phyloP scores from a whole-genome alignment of 805 yeast genomes.

The Dipodascus geniculatus region DNA sequence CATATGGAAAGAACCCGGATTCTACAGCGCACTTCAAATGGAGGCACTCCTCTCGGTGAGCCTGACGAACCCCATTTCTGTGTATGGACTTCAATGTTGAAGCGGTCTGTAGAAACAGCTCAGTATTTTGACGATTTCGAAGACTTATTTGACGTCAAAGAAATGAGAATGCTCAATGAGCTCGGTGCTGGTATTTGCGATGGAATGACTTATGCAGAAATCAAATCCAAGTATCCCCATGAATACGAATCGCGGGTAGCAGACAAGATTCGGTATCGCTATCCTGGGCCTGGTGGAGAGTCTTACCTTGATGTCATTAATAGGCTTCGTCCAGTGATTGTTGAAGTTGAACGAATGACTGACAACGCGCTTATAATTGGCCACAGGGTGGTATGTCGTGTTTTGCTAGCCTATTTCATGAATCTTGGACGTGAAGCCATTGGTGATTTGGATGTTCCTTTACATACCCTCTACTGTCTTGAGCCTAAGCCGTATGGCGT shows the following conservation, averaged over 20 bases:
- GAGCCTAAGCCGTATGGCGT: slow-evolving; percentile 95
- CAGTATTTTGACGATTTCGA: slow-evolving; percentile 50
- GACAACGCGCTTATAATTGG: slow-evolving; percentile 76
- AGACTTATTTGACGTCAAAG: slow-evolving; percentile 61
- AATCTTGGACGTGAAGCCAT: slow-evolving; percentile 66
- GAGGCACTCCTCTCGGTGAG: slow-evolving; percentile 24
- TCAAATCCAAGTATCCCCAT: slow-evolving; percentile 55
- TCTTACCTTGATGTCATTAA: slow-evolving; percentile 89
- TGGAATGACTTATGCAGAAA: slow-evolving; percentile 85
- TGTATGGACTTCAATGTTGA: slow-evolving; percentile 87
- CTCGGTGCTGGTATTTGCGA: slow-evolving; percentile 88
- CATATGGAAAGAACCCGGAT: slow-evolving; percentile 36
- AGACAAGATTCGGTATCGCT: slow-evolving; percentile 75
- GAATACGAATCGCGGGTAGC: slow-evolving; percentile 68
- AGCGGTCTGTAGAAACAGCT: slow-evolving; percentile 70
- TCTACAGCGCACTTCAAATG: slow-evolving; percentile 24
- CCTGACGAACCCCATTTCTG: slow-evolving; percentile 67
- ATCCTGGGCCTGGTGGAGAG: slow-evolving; percentile 97
- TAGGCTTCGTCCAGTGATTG: slow-evolving; percentile 77
- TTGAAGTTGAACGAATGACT: slow-evolving; percentile 83
- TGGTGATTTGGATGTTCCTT: slow-evolving; percentile 84
- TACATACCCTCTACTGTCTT: slow-evolving; percentile 79
- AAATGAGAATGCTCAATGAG: slow-evolving; percentile 89
- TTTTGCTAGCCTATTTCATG: slow-evolving; percentile 77
- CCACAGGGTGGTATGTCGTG: slow-evolving; percentile 85